Evolutionary conservation across 2,329 filamentous ascomycete species (phyloP).

Genomic region (Endothia cerciana): DNA sequence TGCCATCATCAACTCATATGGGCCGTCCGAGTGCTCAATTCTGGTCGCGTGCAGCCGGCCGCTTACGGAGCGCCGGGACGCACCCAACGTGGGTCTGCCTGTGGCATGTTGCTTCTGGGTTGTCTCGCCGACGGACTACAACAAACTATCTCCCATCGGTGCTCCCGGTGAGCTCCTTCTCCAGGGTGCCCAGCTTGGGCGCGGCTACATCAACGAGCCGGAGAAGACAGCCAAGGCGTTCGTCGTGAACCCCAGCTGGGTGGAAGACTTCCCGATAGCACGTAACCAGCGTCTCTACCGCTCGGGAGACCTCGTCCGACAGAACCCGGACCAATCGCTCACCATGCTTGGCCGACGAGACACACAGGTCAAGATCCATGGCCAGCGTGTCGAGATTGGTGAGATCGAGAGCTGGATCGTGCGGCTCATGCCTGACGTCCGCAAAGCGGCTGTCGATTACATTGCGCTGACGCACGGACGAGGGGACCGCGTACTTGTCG

Average conservation of each 20-base stretch:
- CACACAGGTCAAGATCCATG: conserved; percentile 67
- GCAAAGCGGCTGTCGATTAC: conserved; percentile 31
- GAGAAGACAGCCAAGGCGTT: neutral
- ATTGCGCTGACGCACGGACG: neutral
- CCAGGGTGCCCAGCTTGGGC: conserved; percentile 50
- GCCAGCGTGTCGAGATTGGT: conserved; percentile 65
- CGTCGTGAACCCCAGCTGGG: neutral
- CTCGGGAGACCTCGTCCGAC: conserved; percentile 62
- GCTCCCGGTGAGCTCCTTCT: conserved; percentile 58
- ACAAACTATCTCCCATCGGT: conserved; percentile 53
- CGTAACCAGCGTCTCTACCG: conserved; percentile 4
- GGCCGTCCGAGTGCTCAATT: conserved; percentile 35
- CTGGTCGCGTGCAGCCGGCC: neutral
- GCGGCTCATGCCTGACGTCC: conserved; percentile 43
- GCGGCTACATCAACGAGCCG: neutral
- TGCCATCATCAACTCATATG: conserved; percentile 35
- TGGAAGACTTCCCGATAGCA: neutral
- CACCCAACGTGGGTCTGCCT: conserved; percentile 6
- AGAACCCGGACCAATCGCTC: conserved; percentile 59
- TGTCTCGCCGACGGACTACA: conserved; percentile 49
- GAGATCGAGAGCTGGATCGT: conserved; percentile 47
- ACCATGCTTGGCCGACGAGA: neutral
- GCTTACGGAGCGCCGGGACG: neutral
- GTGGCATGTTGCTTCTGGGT: conserved; percentile 43
- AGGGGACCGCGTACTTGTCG: neutral